Base-by-base conservation (phyloP, 768 basidiomycete genomes). In the Tricholoma sp. region DNA sequence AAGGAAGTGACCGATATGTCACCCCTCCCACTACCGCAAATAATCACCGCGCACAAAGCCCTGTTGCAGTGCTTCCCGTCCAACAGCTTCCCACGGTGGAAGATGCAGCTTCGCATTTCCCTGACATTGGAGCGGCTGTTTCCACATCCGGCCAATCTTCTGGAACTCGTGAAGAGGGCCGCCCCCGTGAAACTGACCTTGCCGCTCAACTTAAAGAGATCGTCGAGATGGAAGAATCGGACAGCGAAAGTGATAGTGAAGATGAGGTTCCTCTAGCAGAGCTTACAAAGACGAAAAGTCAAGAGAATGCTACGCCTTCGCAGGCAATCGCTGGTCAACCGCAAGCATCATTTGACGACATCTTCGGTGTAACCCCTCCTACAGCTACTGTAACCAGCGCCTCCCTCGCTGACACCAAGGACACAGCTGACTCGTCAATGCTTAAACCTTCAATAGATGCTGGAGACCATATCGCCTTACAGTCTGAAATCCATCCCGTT, bases 171-270 rank as follows among this genome's bases (percentile, higher is more conserved):
- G 50, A 61, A 11, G 58, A 59, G 9, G 65, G 64, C 4, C 61
- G 63, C 3, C 52, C 63, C 1, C 67, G 72, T 41, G 76, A 77
- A 55, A 85, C 83, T 0, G 83, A 88, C 57, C 67, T 89, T 12
- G 72, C 67, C 5, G 61, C 78, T n/a, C 68, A 74, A 45, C 71
- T 85, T 10, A 79, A 82, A 56, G 85, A 89, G 47, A 64, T 89
- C 56, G 85, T 89, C 56, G 85, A 86, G 27, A 69, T 76, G 9
- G 69, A 82, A 2, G 85, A 83, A 10, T 74, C 79, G 3, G 74
- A 75, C 59, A 73, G 72, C 12, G 86, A 85, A 56, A 80, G 77
- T 35, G 79, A 81, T 52, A 74, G 80, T 39, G 84, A 85, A 32
- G 75, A 76, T 37, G 75, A 75, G 43, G 64, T 74, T 31, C 77